Evolutionary conservation across 371 early-diverging fungal species (phyloP), one percentile per base, ranked within the genome.

Genomic region (Globomyces sp.): DNA sequence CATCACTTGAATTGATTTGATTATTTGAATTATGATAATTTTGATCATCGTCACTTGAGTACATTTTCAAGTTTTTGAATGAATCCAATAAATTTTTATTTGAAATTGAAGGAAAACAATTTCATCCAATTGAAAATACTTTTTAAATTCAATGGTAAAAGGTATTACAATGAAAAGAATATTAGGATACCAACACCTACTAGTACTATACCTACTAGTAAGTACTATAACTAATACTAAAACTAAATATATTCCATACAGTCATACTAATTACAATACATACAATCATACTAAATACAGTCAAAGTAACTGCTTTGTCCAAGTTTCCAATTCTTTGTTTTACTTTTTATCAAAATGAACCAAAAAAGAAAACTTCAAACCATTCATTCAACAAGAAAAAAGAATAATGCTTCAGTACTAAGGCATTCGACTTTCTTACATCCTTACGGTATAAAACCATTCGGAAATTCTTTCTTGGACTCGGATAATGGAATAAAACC

Each of bases 381-480:
- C 48, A 24, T 39, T 44, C 42, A 60, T 49, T 60, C 60, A 39
- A 60, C 60, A 46, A 44, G 43, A 60, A 24, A n/a, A 60, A 60
- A 63, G 55, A 55, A 55, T 36, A 40, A 40, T 39, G 55, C 55
- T 4, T 55, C 55, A 55, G 55, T 55, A 4, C 42, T 58, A 41
- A 44, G 44, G 13, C 58, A 58, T 4, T 43, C 58, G 4, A 43
- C 58, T 6, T 43, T 43, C 45, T 41, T 43, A 6, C 85, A 87
- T 47, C 86, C 87, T 24, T 74, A 76, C 36, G 85, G 86, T n/a
- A 79, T 87, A 58, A 80, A 81, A 63, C 87, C 87, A 11, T 46
- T 79, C 40, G 87, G 87, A 8, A 87, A 87, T 75, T 70, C 72
- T 64, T 79, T 79, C 52, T 73, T 85, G 64, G 78, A 78, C 57